Conservation (phyloP, 345 rosid genomes). For the Orychophragmus violaceus region DNA sequence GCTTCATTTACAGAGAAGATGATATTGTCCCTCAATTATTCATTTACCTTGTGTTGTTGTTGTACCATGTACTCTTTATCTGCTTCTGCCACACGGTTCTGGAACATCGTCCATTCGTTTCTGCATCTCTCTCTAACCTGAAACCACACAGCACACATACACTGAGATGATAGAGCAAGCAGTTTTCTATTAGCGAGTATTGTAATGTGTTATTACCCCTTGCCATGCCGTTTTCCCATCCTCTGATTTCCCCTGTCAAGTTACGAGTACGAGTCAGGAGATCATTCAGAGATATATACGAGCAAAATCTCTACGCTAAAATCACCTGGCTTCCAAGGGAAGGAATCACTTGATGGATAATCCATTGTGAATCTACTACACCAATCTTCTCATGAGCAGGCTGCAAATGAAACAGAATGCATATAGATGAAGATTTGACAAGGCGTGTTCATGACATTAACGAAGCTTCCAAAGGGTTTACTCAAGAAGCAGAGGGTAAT, state of each 20-base stretch:
- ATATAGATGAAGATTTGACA: not conserved
- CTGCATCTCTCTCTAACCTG: slow-evolving; percentile 85
- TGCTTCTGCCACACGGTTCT: slow-evolving; percentile 57
- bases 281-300: not conserved
- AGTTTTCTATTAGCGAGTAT: not conserved
- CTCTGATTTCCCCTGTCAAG: slow-evolving; percentile 57
- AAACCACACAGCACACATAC: not conserved
- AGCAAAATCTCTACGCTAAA: no score
- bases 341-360: slow-evolving; percentile 85
- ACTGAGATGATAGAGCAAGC: not conserved
- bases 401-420: slow-evolving; percentile 33
- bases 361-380: slow-evolving; percentile 97
- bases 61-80: slow-evolving; percentile 45
- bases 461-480: not conserved
- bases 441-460: not conserved
- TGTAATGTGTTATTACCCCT: slow-evolving; percentile 45
- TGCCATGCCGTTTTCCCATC: slow-evolving; percentile 78
- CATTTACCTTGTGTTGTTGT: slow-evolving; percentile 8
- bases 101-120: slow-evolving; percentile 78
- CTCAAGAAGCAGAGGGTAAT: not conserved
- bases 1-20: slow-evolving; percentile 22
- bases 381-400: slow-evolving; percentile 97
- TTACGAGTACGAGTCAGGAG: not conserved
- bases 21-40: not conserved
- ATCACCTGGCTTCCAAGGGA: slow-evolving; percentile 85